Evolutionary conservation across 257 asterid species (phyloP).

Genomic region (Scutellaria minor): DNA sequence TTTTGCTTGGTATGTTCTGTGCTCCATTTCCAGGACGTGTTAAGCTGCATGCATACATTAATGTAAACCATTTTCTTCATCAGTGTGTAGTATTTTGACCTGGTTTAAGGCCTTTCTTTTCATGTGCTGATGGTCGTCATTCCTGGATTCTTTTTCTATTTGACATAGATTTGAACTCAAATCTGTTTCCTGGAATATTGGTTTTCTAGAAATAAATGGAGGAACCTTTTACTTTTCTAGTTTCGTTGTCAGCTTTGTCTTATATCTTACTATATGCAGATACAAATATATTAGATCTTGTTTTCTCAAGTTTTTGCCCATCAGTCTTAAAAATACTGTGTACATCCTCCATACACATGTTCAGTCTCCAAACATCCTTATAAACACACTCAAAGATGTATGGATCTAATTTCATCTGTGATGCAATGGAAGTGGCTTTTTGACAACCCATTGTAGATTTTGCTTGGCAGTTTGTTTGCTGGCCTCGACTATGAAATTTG

Average conservation of each 20-base stretch:
- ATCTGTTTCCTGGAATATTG: neutral
- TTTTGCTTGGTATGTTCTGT: slow-evolving; percentile 9
- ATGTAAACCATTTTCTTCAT: neutral
- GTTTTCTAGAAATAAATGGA: slow-evolving; percentile 7
- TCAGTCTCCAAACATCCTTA: neutral
- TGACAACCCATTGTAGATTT: neutral
- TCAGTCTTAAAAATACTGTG: neutral
- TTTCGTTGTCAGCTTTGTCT: neutral
- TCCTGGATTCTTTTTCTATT: neutral
- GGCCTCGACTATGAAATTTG: neutral
- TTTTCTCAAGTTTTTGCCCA: slow-evolving; percentile 2
- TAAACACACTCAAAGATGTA: neutral
- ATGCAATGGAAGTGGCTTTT: neutral
- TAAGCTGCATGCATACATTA: neutral
- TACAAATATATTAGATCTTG: neutral
- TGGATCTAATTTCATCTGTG: slow-evolving; percentile 1
- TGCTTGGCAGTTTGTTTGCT: neutral
- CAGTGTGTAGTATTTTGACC: neutral
- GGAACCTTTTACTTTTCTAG: neutral
- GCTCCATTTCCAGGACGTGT: neutral
- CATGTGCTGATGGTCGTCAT: neutral
- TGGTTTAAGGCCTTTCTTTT: neutral
- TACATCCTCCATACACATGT: neutral
- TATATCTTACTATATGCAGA: neutral
- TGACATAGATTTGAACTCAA: slow-evolving; percentile 11